These are phyloP conservation scores for Pseudohyphozyma bogoriensis DNA, from an alignment of 768 basidiomycete species.

Conservation along the genomic window DNA sequence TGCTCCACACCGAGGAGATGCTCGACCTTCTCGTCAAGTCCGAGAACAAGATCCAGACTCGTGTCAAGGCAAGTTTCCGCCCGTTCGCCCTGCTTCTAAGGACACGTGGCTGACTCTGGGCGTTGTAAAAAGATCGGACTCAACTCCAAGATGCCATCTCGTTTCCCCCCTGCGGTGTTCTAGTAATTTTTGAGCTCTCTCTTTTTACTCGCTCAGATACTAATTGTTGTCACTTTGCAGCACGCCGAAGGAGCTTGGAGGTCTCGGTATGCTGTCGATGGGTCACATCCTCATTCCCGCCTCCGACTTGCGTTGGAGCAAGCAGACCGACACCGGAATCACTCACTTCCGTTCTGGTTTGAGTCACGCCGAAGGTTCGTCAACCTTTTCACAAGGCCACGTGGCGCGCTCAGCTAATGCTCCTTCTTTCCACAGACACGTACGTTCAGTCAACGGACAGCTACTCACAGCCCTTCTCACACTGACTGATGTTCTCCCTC, in stretches of 20 bases:
- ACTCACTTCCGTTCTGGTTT: conserved; percentile 99
- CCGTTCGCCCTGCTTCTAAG: background rate
- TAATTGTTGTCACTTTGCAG: conserved; percentile 37
- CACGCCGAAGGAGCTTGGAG: conserved; percentile 95
- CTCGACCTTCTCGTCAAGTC: conserved; percentile 94
- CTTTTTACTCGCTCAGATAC: background rate
- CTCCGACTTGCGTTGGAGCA: conserved; percentile 93
- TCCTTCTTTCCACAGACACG: conserved; percentile 46
- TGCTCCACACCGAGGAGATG: conserved; percentile 70
- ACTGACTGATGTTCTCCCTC: background rate
- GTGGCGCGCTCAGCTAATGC: too few species aligned
- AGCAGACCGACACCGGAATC: conserved; percentile 94
- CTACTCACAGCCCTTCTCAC: background rate
- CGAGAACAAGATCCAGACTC: conserved; percentile 93
- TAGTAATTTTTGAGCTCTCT: background rate
- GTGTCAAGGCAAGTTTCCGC: conserved; percentile 68
- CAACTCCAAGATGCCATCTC: conserved; percentile 68
- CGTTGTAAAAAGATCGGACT: conserved; percentile 2
- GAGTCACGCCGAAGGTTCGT: conserved; percentile 94
- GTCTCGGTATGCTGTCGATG: conserved; percentile 98
- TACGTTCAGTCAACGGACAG: conserved; percentile 49
- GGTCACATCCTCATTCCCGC: conserved; percentile 97
- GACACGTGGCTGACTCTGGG: background rate
- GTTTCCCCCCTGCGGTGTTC: conserved; percentile 64
- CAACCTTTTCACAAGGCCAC: conserved; percentile 50